Evolutionary conservation across 179 eudicot genomes (phyloP), one percentile per base, ranked within the genome.

Genomic region (Vitellaria paradoxa): DNA sequence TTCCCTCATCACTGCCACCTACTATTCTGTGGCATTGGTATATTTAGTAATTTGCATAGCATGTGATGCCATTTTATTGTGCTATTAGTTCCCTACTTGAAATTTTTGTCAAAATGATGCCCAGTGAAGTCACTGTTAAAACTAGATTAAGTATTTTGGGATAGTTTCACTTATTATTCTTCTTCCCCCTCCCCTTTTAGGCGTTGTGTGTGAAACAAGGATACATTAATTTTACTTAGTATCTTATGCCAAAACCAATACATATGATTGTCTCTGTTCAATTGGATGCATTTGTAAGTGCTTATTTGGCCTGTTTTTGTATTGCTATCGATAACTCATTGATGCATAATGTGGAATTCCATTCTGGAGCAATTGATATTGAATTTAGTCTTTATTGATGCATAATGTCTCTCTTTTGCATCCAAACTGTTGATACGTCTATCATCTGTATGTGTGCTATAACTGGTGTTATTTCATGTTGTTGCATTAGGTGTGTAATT

Each of bases 401-500:
- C 6, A 7, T 60, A 9, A n/a, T 72, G 45, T 11, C 11, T 65
- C 40, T n/a, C 52, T 52, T 53, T 72, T 26, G 20, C 45, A 11
- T 50, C 21, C 30, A 40, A 72, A 69, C 13, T 63, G 23, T 12
- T 42, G 18, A 26, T 52, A 45, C 70, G 0, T 23, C 15, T 15
- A 63, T 10, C 7, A n/a, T 23, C 5, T 24, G 57, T 21, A 3
- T 23, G 12, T 63, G 10, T 56, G 20, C 75, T 46, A 59, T 75
- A 64, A 50, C 40, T 42, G 47, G 30, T 26, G 42, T 80, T 71
- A 7, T 57, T 52, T 14, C 30, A 20, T 72, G 62, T 63, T 78
- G 37, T 30, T 30, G 78, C 66, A 69, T 80, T 84, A 96, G 99
- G 86, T 96, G 99, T 82, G 99, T 96, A 12, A 89, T 96, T 82